A percentile compares a stretch with the other conserved stretches of the same genome.
phyloP scores from a whole-genome alignment of 176 grass and related monocot genomes.

The Miscanthus lutarioriparius region DNA sequence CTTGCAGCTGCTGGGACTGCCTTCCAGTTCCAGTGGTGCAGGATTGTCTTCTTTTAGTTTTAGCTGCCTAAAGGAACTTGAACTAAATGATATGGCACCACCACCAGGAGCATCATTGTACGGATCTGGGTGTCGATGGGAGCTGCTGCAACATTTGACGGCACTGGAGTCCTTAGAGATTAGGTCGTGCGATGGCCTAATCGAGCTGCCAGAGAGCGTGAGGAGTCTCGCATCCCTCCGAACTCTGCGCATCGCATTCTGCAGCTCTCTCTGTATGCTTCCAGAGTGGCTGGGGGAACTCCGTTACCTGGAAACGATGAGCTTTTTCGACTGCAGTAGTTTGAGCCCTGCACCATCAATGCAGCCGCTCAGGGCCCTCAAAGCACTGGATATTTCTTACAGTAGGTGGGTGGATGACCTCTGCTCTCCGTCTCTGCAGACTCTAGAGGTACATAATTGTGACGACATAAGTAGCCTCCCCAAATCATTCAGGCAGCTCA shows the following conservation, averaged over 20 bases:
- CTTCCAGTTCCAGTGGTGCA: not conserved
- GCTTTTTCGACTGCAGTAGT: accelerated
- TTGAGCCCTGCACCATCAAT: not conserved
- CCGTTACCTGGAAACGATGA: not conserved
- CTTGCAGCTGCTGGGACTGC: not conserved
- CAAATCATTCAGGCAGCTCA: not conserved
- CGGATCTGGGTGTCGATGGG: not conserved
- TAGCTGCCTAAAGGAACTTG: not conserved
- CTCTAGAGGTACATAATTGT: not conserved
- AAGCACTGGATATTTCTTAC: accelerated
- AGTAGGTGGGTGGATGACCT: no score
- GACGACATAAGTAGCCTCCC: not conserved
- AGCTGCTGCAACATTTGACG: not conserved
- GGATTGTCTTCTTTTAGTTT: not conserved
- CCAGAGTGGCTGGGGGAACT: not conserved
- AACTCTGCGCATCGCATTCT: accelerated
- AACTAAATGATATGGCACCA: not conserved
- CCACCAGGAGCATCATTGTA: not conserved
- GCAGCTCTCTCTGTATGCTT: not conserved
- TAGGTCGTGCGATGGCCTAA: not conserved
- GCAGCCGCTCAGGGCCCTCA: not conserved
- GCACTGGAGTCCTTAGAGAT: not conserved
- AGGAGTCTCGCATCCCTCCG: not conserved
- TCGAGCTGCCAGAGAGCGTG: no score
- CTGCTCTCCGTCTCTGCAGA: not conserved